A percentile compares a stretch with the other conserved stretches of the same genome.
Conservation (phyloP, 352 stramenopile genomes). For the Pseudoperonospora humuli region DNA sequence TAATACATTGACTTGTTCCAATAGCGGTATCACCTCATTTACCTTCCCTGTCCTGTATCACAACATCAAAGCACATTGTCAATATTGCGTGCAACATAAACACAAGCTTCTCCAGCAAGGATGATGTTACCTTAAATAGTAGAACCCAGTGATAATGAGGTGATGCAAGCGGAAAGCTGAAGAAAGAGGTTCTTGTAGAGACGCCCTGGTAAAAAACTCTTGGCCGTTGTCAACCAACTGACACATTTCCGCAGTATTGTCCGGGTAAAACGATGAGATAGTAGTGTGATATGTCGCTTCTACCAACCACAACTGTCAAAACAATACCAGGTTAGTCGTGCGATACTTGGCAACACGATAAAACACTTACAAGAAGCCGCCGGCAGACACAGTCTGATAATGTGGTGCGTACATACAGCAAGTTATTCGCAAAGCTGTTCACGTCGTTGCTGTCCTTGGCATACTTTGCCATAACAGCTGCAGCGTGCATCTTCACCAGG, state of each 20-base stretch:
- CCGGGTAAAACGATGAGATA: constrained; percentile 33
- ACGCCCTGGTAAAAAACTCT: constrained; percentile 31
- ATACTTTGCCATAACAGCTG: constrained; percentile 27
- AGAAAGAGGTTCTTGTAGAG: constrained; percentile 15
- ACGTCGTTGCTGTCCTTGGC: constrained; percentile 3
- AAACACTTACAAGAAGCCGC: constrained; percentile 38
- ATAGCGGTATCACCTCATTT: constrained; percentile 31
- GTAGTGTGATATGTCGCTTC: constrained; percentile 51
- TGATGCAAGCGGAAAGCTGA: constrained; percentile 44
- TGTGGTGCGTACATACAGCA: constrained; percentile 39
- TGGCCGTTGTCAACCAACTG: constrained; percentile 40
- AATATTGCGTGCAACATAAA: not conserved
- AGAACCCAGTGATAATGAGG: constrained; percentile 50
- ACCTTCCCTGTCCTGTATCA: constrained; percentile 33
- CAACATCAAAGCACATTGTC: not conserved
- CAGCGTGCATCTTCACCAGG: constrained; percentile 46
- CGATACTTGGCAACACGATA: not conserved
- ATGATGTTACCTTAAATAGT: constrained; percentile 35
- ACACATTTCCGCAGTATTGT: constrained; percentile 14
- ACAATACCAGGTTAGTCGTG: constrained; percentile 5
- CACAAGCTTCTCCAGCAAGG: not conserved
- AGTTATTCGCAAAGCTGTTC: constrained; percentile 34
- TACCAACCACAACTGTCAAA: constrained; percentile 51
- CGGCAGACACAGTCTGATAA: constrained; percentile 40
- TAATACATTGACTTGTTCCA: constrained; percentile 34